Percentiles rank a stretch among this genome's conserved stretches.
phyloP scores from a whole-genome alignment of 1,284 basidiomycete genomes.

The Trametes hirsuta region DNA sequence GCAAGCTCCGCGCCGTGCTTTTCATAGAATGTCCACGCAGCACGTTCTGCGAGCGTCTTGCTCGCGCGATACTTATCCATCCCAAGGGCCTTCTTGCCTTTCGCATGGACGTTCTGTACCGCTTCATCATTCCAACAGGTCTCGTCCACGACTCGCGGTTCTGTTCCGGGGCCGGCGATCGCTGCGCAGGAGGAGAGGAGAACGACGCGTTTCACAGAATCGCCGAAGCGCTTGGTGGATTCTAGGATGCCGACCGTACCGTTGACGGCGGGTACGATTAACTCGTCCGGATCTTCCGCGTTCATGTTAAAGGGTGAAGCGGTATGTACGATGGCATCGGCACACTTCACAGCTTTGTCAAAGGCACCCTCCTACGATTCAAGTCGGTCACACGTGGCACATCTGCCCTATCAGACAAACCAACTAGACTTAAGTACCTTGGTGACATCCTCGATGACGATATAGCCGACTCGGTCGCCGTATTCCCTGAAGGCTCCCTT shows the following conservation, averaged over 20 bases:
- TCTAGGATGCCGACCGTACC: constrained; percentile 34
- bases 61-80: constrained; percentile 21
- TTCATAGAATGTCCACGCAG: constrained; percentile 5
- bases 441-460: too few relatives aligned
- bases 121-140: constrained; percentile 63
- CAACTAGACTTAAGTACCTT: too few relatives aligned
- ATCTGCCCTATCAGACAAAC: too few relatives aligned
- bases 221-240: constrained; percentile 33
- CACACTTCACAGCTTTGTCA: constrained; percentile 45
- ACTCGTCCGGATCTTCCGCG: constrained; percentile 37
- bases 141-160: constrained; percentile 39
- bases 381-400: too few relatives aligned
- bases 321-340: constrained; percentile 48
- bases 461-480: too few relatives aligned
- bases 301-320: constrained; percentile 46
- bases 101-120: constrained; percentile 15
- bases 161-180: constrained; percentile 31
- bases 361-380: constrained; percentile 39
- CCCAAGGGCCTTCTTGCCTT: constrained; percentile 9
- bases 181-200: constrained; percentile 51
- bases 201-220: constrained; percentile 65
- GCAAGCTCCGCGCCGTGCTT: not conserved
- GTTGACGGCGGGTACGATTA: constrained; percentile 34
- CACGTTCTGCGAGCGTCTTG: constrained; percentile 23
- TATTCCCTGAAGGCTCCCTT: too few relatives aligned